Percentiles rank a stretch among this genome's conserved stretches.
phyloP scores from a whole-genome alignment of 768 basidiomycete species.

The Scleroderma bovista region DNA sequence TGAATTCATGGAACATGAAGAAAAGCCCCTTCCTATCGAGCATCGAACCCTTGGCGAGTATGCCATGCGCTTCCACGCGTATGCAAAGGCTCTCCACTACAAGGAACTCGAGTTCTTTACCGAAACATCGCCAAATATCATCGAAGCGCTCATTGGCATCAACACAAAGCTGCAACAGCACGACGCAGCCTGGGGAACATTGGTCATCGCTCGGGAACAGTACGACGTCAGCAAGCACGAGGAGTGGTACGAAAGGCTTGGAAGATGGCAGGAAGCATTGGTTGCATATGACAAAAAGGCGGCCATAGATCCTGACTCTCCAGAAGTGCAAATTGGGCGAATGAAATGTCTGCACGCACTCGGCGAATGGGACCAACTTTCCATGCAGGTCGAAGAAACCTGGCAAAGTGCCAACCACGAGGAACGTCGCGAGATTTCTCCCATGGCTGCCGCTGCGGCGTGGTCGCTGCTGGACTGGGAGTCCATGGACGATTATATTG shows the following conservation, averaged over 20 bases:
- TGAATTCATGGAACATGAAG: conserved; percentile 99
- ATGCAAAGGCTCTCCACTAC: conserved; percentile 97
- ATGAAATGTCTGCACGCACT: conserved; percentile 97
- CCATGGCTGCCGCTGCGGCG: conserved; percentile 94
- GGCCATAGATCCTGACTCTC: conserved; percentile 66
- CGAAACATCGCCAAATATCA: conserved; percentile 83
- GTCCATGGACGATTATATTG: conserved; percentile 95
- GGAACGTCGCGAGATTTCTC: conserved; percentile 86
- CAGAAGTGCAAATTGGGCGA: conserved; percentile 77
- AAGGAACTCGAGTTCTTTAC: conserved; percentile 96
- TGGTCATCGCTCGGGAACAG: conserved; percentile 83
- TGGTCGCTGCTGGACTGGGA: conserved; percentile 99
- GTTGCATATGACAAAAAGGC: conserved; percentile 77
- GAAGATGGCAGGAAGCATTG: conserved; percentile 93
- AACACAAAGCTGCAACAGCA: conserved; percentile 96
- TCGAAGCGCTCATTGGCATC: conserved; percentile 92
- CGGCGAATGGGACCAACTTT: conserved; percentile 94
- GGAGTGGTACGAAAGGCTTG: conserved; percentile 97
- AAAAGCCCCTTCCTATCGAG: conserved; percentile 91
- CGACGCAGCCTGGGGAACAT: conserved; percentile 96
- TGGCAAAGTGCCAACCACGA: conserved; percentile 84
- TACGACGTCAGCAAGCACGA: conserved; percentile 92
- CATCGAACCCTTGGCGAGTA: conserved; percentile 91
- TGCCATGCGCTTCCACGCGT: conserved; percentile 88
- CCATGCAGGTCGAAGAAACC: conserved; percentile 77